phyloP scores from a whole-genome alignment of 129 eudicot species.

The Centella asiatica region DNA sequence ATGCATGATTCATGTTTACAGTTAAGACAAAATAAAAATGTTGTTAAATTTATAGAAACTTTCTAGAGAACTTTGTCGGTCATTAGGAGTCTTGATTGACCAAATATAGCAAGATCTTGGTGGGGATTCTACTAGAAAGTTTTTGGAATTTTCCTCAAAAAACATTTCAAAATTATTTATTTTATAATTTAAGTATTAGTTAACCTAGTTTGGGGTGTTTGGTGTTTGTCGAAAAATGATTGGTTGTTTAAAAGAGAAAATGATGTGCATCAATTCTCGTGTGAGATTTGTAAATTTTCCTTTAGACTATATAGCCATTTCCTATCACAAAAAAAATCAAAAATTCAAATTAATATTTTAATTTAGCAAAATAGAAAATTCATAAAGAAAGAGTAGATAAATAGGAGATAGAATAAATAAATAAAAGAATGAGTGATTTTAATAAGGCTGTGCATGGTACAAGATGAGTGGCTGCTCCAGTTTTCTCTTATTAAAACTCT shows the following conservation, averaged over 20 bases:
- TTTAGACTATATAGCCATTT: no score
- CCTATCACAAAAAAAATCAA: no score
- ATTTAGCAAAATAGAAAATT: no score
- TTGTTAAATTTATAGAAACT: not conserved
- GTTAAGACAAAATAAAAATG: constrained; percentile 12
- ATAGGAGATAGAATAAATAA: no score
- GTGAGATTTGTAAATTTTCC: no score
- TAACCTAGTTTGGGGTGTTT: not conserved
- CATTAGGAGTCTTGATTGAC: constrained; percentile 15
- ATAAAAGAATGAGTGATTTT: no score
- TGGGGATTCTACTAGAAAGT: constrained; percentile 4
- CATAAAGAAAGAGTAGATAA: no score
- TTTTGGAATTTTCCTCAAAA: not conserved
- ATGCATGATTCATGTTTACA: not conserved
- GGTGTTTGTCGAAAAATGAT: not conserved
- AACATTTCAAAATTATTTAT: constrained; percentile 1
- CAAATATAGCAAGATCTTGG: constrained; percentile 6
- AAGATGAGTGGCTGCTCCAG: no score
- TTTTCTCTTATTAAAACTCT: no score
- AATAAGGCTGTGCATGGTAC: no score
- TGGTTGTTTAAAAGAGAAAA: not conserved
- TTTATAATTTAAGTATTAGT: not conserved
- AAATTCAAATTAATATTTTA: no score
- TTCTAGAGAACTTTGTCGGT: not conserved
- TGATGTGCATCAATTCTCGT: no score